phyloP scores from a whole-genome alignment of 1,284 basidiomycete genomes.

The Erythrobasidium hasegawianum region DNA sequence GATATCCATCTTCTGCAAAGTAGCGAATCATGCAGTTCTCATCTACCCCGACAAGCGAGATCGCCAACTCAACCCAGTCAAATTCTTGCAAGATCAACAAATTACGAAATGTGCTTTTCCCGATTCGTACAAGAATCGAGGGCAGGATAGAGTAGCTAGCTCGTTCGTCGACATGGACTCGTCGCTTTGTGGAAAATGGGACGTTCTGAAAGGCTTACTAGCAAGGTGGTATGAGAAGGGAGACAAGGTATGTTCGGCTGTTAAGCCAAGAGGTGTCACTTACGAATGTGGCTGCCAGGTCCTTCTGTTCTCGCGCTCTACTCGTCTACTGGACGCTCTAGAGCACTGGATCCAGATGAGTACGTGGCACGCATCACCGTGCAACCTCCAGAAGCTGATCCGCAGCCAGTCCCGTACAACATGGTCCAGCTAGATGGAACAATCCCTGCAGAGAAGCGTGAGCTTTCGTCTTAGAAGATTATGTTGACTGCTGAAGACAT shows the following conservation, averaged over 20 bases:
- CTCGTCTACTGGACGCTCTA: constrained; percentile 74
- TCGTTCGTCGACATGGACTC: constrained; percentile 44
- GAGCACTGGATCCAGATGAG: constrained; percentile 62
- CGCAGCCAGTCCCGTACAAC: constrained; percentile 55
- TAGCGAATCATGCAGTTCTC: constrained; percentile 77
- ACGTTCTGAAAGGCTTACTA: constrained; percentile 66
- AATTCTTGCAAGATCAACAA: constrained; percentile 44
- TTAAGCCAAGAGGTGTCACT: constrained; percentile 4
- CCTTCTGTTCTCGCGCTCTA: constrained; percentile 78
- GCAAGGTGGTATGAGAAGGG: constrained; percentile 51
- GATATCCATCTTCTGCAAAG: constrained; percentile 71
- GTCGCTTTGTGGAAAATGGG: constrained; percentile 76
- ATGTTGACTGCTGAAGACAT: neutral
- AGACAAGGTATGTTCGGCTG: constrained; percentile 52
- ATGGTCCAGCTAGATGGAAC: constrained; percentile 71
- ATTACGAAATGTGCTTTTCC: constrained; percentile 47
- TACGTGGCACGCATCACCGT: neutral
- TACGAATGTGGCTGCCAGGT: constrained; percentile 56
- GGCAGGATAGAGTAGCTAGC: constrained; percentile 36
- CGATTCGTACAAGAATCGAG: constrained; percentile 41
- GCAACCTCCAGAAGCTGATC: neutral
- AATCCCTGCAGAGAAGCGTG: constrained; percentile 48
- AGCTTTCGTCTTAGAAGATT: constrained; percentile 1
- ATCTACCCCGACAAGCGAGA: constrained; percentile 63
- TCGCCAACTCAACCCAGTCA: constrained; percentile 48